Percentiles rank a stretch among this genome's conserved stretches.
phyloP scores from a whole-genome alignment of 495 filamentous ascomycete genomes.

The Hyaloscypha bicolor region DNA sequence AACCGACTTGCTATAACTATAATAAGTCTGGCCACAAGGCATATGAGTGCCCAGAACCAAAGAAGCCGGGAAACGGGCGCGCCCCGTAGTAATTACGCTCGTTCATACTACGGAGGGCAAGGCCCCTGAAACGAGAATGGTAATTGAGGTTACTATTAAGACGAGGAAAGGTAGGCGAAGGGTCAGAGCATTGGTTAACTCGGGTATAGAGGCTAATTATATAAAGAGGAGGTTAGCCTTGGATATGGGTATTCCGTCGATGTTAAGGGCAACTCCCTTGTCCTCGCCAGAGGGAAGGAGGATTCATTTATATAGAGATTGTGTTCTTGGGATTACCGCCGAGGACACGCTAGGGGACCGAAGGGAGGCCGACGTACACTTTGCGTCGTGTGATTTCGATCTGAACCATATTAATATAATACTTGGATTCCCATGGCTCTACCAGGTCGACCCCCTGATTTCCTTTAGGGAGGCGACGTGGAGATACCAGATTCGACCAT shows the following conservation, averaged over 20 bases:
- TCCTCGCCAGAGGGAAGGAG: background rate
- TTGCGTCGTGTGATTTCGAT: background rate
- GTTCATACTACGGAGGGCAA: background rate
- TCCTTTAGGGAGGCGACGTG: background rate
- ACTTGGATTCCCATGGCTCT: background rate
- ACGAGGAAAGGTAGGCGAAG: background rate
- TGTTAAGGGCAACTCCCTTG: background rate
- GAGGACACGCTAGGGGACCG: background rate
- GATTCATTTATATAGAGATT: background rate
- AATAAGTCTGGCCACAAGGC: background rate
- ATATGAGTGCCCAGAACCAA: background rate
- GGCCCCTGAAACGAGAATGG: slow-evolving; percentile 1
- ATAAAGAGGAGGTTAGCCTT: too few relatives aligned
- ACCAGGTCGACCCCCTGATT: background rate
- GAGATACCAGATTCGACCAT: background rate
- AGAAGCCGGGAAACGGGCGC: background rate
- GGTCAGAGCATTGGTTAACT: background rate
- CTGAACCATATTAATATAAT: background rate
- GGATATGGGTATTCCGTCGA: background rate
- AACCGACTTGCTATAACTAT: background rate
- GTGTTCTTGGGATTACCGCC: background rate
- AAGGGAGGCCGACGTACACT: background rate
- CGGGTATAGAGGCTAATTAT: background rate
- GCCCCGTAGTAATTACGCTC: background rate
- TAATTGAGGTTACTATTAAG: background rate